A percentile compares a stretch with the other conserved stretches of the same genome.
Conservation (phyloP, 148 eudicot species). For the Selenicereus undatus region DNA sequence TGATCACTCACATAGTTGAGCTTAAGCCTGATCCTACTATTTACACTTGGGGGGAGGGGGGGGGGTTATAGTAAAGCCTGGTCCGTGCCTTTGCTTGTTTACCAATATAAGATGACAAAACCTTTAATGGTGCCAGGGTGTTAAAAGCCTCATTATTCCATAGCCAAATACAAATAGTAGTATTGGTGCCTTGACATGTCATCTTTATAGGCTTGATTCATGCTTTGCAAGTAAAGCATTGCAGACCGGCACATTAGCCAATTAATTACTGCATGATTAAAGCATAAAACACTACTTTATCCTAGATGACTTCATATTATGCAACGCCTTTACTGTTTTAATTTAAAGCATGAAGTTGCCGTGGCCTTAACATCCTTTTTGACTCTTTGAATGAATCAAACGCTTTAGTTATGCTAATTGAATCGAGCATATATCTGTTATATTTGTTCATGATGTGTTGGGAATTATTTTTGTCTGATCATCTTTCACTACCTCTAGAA, state of each 20-base stretch:
- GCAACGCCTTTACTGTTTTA: not conserved
- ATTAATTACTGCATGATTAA: conserved; percentile 4
- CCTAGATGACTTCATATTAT: not conserved
- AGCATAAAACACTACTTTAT: not conserved
- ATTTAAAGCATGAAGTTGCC: not conserved
- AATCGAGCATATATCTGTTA: too few species aligned
- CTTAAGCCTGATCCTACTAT: too few species aligned
- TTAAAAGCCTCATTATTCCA: too few species aligned
- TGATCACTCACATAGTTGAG: too few species aligned
- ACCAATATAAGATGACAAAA: too few species aligned
- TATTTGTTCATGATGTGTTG: too few species aligned
- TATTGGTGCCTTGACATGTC: too few species aligned
- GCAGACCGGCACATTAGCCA: not conserved
- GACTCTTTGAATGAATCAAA: not conserved
- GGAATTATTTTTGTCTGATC: not conserved
- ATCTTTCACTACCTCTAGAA: not conserved
- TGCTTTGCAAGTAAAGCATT: not conserved
- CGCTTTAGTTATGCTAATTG: not conserved
- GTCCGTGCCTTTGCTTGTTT: too few species aligned
- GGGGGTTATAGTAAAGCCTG: too few species aligned
- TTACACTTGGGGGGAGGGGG: too few species aligned
- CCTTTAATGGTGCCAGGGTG: too few species aligned
- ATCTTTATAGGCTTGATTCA: not conserved
- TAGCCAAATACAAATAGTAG: too few species aligned
- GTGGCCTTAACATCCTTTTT: not conserved